phyloP scores from a whole-genome alignment of 441 rosid genomes.

The Pelargonium fulgidum region DNA sequence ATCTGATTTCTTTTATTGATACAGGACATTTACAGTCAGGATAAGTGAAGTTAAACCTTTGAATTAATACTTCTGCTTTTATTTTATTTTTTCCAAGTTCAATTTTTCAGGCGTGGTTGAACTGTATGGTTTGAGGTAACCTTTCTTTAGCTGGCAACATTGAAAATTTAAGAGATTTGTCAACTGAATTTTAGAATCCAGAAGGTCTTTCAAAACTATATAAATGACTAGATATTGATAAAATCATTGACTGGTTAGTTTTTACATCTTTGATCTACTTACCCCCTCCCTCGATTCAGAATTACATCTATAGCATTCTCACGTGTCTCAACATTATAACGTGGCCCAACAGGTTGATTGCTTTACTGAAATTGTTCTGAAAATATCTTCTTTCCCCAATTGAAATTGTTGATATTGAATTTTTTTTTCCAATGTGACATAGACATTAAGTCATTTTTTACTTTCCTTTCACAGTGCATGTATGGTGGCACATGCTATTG shows the following conservation, averaged over 20 bases:
- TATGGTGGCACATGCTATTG: slow-evolving; percentile 80
- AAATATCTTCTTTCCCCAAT: not conserved
- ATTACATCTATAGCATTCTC: no score
- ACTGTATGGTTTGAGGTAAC: not conserved
- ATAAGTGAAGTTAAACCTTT: not conserved
- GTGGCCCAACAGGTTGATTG: no score
- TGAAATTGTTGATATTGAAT: not conserved
- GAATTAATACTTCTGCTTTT: not conserved
- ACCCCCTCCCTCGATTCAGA: not conserved
- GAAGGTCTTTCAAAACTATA: not conserved
- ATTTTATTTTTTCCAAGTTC: not conserved
- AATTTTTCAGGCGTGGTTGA: not conserved
- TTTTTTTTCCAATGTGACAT: not conserved
- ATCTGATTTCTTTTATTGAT: no score
- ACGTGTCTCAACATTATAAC: no score
- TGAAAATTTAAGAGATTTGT: not conserved
- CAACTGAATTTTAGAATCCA: not conserved
- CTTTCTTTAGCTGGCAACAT: not conserved
- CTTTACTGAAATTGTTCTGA: not conserved
- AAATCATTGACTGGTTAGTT: not conserved
- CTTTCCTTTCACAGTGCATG: slow-evolving; percentile 51
- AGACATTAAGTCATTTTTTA: slow-evolving; percentile 11
- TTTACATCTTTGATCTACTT: not conserved
- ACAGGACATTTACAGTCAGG: not conserved
- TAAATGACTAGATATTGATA: not conserved